A percentile compares a stretch with the other conserved stretches of the same genome.
Evolutionary conservation across 176 grass and related monocot species (phyloP).

Genomic region (Oryza rufipogon): DNA sequence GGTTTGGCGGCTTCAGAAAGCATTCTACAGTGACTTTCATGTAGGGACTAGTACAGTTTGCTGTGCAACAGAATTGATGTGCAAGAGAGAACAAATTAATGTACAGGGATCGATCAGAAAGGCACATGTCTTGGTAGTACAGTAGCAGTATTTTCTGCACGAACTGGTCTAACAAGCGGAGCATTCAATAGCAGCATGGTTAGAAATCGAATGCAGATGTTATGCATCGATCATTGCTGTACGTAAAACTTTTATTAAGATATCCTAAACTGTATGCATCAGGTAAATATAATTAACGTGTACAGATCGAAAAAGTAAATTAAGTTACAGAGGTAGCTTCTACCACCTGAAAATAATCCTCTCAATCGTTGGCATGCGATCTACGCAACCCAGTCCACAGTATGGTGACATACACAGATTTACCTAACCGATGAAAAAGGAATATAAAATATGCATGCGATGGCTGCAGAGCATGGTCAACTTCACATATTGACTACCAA

Average conservation of each 20-base stretch:
- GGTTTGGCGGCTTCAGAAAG: slow-evolving; percentile 18
- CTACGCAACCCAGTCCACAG: slow-evolving; percentile 36
- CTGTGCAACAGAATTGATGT: too few species aligned
- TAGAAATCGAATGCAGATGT: not conserved
- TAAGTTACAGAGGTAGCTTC: not conserved
- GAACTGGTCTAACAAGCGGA: not conserved
- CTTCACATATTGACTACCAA: slow-evolving; percentile 28
- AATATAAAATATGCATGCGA: slow-evolving; percentile 13
- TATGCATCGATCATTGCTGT: not conserved
- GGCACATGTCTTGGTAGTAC: not conserved
- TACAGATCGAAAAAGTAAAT: not conserved
- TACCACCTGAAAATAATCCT: slow-evolving; percentile 34
- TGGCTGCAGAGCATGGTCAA: slow-evolving; percentile 52
- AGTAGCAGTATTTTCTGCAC: not conserved
- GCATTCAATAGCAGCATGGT: not conserved
- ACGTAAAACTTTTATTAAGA: not conserved
- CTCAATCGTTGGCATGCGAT: slow-evolving; percentile 39
- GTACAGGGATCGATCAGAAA: not conserved
- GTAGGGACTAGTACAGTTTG: not conserved
- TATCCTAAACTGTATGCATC: slow-evolving; percentile 16
- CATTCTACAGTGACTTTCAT: slow-evolving; percentile 1
- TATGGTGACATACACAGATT: slow-evolving; percentile 36
- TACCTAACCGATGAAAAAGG: slow-evolving; percentile 40
- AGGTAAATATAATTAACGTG: not conserved
- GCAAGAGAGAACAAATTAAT: not conserved